Percentiles rank a stretch among this genome's conserved stretches.
Conservation (phyloP, 345 rosid species). For the Salix brachista region DNA sequence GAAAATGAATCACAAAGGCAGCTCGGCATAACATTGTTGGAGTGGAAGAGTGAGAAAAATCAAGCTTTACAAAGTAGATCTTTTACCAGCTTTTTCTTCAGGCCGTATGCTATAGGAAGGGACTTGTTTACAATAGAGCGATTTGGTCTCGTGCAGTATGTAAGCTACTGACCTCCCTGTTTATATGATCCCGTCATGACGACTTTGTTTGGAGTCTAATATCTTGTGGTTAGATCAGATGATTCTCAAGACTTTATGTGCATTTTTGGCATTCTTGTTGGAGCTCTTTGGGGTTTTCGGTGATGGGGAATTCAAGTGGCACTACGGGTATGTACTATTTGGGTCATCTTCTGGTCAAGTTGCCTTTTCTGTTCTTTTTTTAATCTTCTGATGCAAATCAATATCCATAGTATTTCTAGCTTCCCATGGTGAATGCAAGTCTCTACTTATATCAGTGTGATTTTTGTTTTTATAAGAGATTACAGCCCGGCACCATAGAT, state of each 20-base stretch:
- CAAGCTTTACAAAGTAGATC: constrained; percentile 25
- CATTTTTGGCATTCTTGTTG: constrained; percentile 64
- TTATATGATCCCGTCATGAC: not conserved
- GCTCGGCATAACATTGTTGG: constrained; percentile 45
- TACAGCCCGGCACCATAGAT: not conserved
- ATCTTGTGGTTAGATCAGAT: constrained; percentile 43
- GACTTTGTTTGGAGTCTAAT: constrained; percentile 7
- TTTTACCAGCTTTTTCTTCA: constrained; percentile 55
- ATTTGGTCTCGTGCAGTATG: constrained; percentile 84
- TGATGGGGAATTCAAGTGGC: constrained; percentile 82
- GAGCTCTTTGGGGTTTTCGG: constrained; percentile 72
- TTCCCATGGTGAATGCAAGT: no score
- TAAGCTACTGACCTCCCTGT: constrained; percentile 26
- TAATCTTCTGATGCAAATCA: not conserved
- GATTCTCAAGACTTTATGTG: constrained; percentile 83
- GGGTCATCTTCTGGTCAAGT: not conserved
- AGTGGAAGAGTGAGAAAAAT: constrained; percentile 28
- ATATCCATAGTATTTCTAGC: no score
- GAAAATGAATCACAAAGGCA: constrained; percentile 47
- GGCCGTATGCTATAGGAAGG: constrained; percentile 55
- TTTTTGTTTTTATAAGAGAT: no score
- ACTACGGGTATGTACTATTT: constrained; percentile 56
- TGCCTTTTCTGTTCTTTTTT: not conserved
- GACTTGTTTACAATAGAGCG: constrained; percentile 61
- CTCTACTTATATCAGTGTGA: no score